A percentile compares a stretch with the other conserved stretches of the same genome.
phyloP scores from a whole-genome alignment of 106 monocot genomes.

The Allium fistulosum region DNA sequence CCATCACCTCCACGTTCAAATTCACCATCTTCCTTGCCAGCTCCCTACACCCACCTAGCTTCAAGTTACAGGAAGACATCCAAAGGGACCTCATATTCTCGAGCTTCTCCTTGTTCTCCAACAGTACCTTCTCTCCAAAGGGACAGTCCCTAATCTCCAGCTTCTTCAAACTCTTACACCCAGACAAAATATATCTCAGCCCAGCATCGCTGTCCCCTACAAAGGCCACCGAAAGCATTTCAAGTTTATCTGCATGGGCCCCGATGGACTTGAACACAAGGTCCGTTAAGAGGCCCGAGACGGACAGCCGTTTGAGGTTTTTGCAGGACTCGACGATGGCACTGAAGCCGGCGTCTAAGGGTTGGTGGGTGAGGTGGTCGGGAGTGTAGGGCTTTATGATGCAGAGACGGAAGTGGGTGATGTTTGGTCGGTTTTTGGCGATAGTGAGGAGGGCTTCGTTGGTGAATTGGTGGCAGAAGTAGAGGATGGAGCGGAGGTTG shows the following conservation, averaged over 20 bases:
- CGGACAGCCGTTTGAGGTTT: slow-evolving; percentile 50
- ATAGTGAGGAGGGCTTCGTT: slow-evolving; percentile 54
- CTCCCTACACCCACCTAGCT: slow-evolving; percentile 45
- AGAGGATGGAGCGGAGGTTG: slow-evolving; percentile 53
- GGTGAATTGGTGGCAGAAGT: slow-evolving; percentile 75
- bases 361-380: slow-evolving; percentile 40
- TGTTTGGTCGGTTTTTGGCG: slow-evolving; percentile 51
- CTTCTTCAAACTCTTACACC: slow-evolving; percentile 60
- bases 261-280: slow-evolving; percentile 55
- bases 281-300: slow-evolving; percentile 74
- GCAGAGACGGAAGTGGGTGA: slow-evolving; percentile 65
- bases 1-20: slow-evolving; percentile 75
- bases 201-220: slow-evolving; percentile 68
- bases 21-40: slow-evolving; percentile 58
- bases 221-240: slow-evolving; percentile 85
- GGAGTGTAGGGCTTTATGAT: slow-evolving; percentile 59
- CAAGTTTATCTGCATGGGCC: slow-evolving; percentile 32
- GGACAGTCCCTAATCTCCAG: slow-evolving; percentile 83
- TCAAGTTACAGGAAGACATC: slow-evolving; percentile 76
- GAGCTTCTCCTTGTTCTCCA: slow-evolving; percentile 52
- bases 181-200: slow-evolving; percentile 61
- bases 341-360: slow-evolving; percentile 57
- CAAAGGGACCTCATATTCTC: slow-evolving; percentile 97
- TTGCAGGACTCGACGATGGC: slow-evolving; percentile 64
- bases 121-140: slow-evolving; percentile 60